A percentile compares a stretch with the other conserved stretches of the same genome.
These are phyloP conservation scores for Agrocybe praecox DNA, from an alignment of 768 basidiomycete genomes.

Conservation along the genomic window DNA sequence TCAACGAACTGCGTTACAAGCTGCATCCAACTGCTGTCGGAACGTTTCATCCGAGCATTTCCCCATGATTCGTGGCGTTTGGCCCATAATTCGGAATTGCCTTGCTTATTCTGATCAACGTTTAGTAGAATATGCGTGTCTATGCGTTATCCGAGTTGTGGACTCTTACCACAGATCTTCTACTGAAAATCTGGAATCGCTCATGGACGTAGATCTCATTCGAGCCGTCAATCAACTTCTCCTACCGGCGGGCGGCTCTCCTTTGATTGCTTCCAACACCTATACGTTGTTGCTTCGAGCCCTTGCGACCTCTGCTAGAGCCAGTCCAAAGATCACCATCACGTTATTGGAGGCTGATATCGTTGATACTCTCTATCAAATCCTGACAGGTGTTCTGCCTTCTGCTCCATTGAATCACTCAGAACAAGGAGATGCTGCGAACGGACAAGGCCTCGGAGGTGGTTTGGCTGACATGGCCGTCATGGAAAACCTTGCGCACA, in stretches of 20 bases:
- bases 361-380: constrained; percentile 91
- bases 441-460: constrained; percentile 82
- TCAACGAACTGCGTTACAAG: constrained; percentile 94
- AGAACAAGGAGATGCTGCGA: constrained; percentile 61
- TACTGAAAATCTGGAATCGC: constrained; percentile 82
- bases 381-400: constrained; percentile 92
- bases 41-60: constrained; percentile 90
- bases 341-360: constrained; percentile 90
- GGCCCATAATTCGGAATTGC: constrained; percentile 93
- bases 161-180: constrained; percentile 89
- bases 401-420: constrained; percentile 52
- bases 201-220: constrained; percentile 81
- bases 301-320: constrained; percentile 83
- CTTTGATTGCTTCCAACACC: constrained; percentile 82
- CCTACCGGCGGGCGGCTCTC: constrained; percentile 83
- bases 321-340: constrained; percentile 86
- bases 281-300: constrained; percentile 88
- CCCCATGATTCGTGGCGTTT: constrained; percentile 84
- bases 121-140: constrained; percentile 95
- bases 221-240: constrained; percentile 85
- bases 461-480: constrained; percentile 96
- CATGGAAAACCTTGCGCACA: constrained; percentile 95
- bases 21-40: constrained; percentile 95
- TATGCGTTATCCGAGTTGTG: constrained; percentile 92
- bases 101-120: constrained; percentile 92